These are phyloP conservation scores for Irpex rosettiformis DNA, from an alignment of 1,284 basidiomycete species.

Conservation along the genomic window DNA sequence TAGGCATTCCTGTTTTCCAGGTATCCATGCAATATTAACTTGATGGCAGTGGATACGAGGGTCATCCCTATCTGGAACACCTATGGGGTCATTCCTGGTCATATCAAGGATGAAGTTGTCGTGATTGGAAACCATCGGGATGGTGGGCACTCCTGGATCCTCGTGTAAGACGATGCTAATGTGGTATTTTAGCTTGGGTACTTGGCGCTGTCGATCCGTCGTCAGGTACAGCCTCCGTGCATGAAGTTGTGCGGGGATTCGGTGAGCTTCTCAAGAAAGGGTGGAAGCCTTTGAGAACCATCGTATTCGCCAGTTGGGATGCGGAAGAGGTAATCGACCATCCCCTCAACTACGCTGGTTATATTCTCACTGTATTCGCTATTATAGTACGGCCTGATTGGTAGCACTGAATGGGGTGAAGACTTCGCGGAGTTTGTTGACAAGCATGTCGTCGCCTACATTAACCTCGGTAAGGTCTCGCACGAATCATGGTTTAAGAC, in stretches of 20 bases:
- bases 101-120: slow-evolving; percentile 83
- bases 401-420: slow-evolving; percentile 88
- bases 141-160: slow-evolving; percentile 43
- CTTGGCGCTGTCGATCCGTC: slow-evolving; percentile 84
- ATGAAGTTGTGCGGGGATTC: slow-evolving; percentile 83
- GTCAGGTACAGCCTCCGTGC: slow-evolving; percentile 81
- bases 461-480: slow-evolving; percentile 67
- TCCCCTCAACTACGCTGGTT: neutral
- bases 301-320: slow-evolving; percentile 91
- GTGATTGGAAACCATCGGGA: slow-evolving; percentile 87
- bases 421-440: slow-evolving; percentile 84
- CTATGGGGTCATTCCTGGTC: slow-evolving; percentile 88
- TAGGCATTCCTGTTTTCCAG: neutral
- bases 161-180: too few species aligned
- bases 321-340: slow-evolving; percentile 73
- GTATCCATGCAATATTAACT: neutral
- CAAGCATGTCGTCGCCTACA: slow-evolving; percentile 79
- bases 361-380: neutral
- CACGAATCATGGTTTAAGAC: neutral
- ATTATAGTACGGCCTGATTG: slow-evolving; percentile 79
- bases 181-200: too few species aligned
- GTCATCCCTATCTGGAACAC: slow-evolving; percentile 85
- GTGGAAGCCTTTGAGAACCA: slow-evolving; percentile 88
- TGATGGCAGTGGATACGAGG: slow-evolving; percentile 57
- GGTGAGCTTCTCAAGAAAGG: slow-evolving; percentile 69